Conservation (phyloP, 208 protist genomes). For the Leishmania turanica region DNA sequence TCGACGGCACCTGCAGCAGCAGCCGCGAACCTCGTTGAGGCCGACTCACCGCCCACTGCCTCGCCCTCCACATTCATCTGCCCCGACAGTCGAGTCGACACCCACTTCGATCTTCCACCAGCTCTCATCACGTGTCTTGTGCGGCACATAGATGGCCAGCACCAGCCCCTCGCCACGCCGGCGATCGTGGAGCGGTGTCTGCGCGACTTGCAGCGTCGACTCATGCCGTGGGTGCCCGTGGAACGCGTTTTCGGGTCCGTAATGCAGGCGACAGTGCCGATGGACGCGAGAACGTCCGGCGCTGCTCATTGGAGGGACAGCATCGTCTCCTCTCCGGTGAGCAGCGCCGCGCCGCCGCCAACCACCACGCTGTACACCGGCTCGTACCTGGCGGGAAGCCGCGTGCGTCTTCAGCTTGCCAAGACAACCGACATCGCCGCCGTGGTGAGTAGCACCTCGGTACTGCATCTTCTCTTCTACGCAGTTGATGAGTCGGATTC, state of each 20-base stretch:
- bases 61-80: background rate
- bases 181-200: slow-evolving; percentile 58
- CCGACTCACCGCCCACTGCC: background rate
- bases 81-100: slow-evolving; percentile 8
- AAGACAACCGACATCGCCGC: slow-evolving; percentile 62
- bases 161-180: slow-evolving; percentile 53
- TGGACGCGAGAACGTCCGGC: background rate
- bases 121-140: slow-evolving; percentile 67
- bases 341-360: slow-evolving; percentile 4
- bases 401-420: slow-evolving; percentile 61
- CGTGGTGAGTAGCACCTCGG: slow-evolving; percentile 28
- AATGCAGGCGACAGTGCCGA: slow-evolving; percentile 11
- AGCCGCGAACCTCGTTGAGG: background rate
- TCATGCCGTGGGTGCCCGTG: slow-evolving; percentile 41
- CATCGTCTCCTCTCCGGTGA: background rate
- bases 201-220: slow-evolving; percentile 58
- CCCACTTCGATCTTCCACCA: slow-evolving; percentile 38
- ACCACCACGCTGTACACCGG: slow-evolving; percentile 13
- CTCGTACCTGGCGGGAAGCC: slow-evolving; percentile 42
- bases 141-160: slow-evolving; percentile 53
- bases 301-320: background rate
- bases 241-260: slow-evolving; percentile 36
- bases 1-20: background rate
- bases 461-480: slow-evolving; percentile 71
- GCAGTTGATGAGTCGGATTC: slow-evolving; percentile 58